Percentiles rank a stretch among this genome's conserved stretches.
Conservation (phyloP, 2,329 filamentous ascomycete species). For the Colletotrichum sp. region DNA sequence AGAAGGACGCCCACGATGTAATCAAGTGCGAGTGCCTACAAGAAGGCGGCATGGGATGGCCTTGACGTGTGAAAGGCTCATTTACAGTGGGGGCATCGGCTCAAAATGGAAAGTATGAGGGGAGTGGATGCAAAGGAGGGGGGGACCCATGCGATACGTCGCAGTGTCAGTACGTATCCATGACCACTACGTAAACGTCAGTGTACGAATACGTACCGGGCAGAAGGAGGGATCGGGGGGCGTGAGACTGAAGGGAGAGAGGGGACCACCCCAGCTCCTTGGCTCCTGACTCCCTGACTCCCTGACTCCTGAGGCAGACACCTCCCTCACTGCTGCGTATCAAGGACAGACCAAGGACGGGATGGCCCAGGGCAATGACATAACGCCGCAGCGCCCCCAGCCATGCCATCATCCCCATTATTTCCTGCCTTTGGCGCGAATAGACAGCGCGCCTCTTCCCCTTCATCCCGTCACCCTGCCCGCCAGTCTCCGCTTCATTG, state of each 20-base stretch:
- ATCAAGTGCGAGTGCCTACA: background rate
- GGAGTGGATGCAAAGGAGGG: background rate
- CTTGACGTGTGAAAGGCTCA: slow-evolving; percentile 22
- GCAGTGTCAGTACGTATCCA: background rate
- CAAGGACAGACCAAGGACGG: background rate
- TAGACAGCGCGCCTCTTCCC: background rate
- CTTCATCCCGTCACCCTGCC: slow-evolving; percentile 6
- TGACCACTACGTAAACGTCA: background rate
- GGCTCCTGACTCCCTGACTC: background rate
- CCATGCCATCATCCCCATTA: slow-evolving; percentile 19
- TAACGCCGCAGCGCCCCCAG: slow-evolving; percentile 13
- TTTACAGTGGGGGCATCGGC: slow-evolving; percentile 9
- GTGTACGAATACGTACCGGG: background rate
- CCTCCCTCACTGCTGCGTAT: background rate
- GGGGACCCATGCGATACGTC: slow-evolving; percentile 15
- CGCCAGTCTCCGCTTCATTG: slow-evolving; percentile 17
- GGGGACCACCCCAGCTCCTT: background rate
- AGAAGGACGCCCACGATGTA: slow-evolving; percentile 14
- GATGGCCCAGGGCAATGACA: slow-evolving; percentile 11
- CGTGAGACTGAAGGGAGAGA: background rate
- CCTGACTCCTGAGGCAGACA: background rate
- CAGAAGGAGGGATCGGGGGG: background rate
- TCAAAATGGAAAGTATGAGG: slow-evolving; percentile 17
- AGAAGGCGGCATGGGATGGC: slow-evolving; percentile 1
- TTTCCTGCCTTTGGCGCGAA: slow-evolving; percentile 2